Percentiles rank a stretch among this genome's conserved stretches.
Evolutionary conservation across 2,329 filamentous ascomycete species (phyloP).

Genomic region (Akanthomyces lecanii): DNA sequence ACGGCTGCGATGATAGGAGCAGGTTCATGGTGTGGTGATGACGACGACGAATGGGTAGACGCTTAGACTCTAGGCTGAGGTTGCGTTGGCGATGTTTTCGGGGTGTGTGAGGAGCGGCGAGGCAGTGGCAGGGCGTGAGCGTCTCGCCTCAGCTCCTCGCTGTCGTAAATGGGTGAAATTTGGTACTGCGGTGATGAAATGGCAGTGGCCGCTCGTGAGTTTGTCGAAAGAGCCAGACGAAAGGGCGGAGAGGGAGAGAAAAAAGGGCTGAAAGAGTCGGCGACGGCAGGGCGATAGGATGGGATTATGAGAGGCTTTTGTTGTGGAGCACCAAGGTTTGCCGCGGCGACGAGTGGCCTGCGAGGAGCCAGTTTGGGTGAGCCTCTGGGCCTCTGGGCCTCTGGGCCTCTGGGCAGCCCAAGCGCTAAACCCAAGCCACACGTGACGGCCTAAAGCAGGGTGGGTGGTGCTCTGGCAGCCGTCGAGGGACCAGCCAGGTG

Average conservation of each 20-base stretch:
- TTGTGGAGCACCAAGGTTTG: constrained; percentile 15
- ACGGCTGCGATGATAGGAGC: constrained; percentile 56
- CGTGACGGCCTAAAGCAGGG: constrained; percentile 1
- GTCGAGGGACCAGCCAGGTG: not conserved
- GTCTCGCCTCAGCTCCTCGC: constrained; percentile 6
- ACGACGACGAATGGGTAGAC: constrained; percentile 3
- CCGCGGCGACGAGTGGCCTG: constrained; percentile 3
- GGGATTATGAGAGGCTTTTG: constrained; percentile 14
- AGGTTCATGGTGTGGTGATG: constrained; percentile 51
- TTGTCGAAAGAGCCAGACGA: not conserved
- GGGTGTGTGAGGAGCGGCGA: constrained; percentile 9
- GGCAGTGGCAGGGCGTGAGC: not conserved
- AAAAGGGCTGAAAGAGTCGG: constrained; percentile 14
- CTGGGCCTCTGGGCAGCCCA: constrained; percentile 1
- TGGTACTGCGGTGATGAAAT: not conserved
- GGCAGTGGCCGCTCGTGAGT: not conserved
- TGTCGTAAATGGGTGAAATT: too few relatives aligned
- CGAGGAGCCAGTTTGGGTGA: not conserved
- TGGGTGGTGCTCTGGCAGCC: not conserved
- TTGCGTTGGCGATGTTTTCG: constrained; percentile 13
- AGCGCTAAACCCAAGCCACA: constrained; percentile 8
- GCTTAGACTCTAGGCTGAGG: constrained; percentile 5
- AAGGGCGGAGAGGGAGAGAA: not conserved
- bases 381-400: not conserved
- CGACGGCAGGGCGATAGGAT: constrained; percentile 12